Percentiles rank a stretch among this genome's conserved stretches.
phyloP scores from a whole-genome alignment of 2,329 filamentous ascomycete species.

The Apiospora koreana region DNA sequence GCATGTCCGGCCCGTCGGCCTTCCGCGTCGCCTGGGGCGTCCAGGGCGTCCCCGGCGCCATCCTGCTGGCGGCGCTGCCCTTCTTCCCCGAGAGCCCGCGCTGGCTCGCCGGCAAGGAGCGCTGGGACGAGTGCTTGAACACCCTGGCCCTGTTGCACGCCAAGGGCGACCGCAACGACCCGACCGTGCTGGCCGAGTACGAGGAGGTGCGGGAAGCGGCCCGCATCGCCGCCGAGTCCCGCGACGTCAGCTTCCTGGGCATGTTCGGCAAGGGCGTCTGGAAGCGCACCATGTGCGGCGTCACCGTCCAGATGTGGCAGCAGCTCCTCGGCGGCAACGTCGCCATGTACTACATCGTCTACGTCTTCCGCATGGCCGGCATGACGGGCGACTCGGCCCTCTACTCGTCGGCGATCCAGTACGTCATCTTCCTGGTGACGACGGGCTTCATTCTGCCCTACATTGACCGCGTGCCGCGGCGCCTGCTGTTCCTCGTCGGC shows the following conservation, averaged over 20 bases:
- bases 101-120: conserved; percentile 52
- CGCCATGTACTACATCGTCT: conserved; percentile 62
- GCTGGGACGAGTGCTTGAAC: conserved; percentile 36
- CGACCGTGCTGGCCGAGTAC: conserved; percentile 47
- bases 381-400: conserved; percentile 40
- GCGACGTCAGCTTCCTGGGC: conserved; percentile 40
- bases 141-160: conserved; percentile 20
- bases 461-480: conserved; percentile 51
- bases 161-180: conserved; percentile 35
- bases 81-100: conserved; percentile 60
- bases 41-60: conserved; percentile 36
- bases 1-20: conserved; percentile 47
- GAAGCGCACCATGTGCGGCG: conserved; percentile 51
- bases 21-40: conserved; percentile 65
- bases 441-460: conserved; percentile 50
- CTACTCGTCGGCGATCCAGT: conserved; percentile 55
- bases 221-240: conserved; percentile 37
- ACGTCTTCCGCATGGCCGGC: conserved; percentile 63
- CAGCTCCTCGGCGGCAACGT: conserved; percentile 59
- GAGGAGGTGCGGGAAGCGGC: conserved; percentile 34
- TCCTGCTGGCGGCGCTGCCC: conserved; percentile 56
- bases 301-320: conserved; percentile 57
- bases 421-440: conserved; percentile 56
- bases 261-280: conserved; percentile 50
- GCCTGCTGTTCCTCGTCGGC: conserved; percentile 47